Percentiles rank a stretch among this genome's conserved stretches.
phyloP scores from a whole-genome alignment of 139 green algal species.

The Chlorella sorokiniana region DNA sequence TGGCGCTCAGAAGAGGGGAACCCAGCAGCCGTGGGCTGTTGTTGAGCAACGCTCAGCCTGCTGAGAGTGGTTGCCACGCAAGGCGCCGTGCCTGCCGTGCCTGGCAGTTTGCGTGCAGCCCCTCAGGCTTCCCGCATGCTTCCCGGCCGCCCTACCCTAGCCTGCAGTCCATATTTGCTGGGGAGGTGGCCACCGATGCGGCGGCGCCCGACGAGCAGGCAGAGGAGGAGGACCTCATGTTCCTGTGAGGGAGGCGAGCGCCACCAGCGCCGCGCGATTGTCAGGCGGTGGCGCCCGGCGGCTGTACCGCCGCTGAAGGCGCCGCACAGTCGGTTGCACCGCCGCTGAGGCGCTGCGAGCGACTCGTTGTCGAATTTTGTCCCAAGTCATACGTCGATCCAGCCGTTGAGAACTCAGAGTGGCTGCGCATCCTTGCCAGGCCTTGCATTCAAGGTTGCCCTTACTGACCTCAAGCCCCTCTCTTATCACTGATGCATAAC shows the following conservation, averaged over 20 bases:
- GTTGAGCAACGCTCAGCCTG: neutral
- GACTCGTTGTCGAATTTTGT: too few relatives aligned
- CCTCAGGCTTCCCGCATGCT: neutral
- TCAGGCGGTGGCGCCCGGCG: too few relatives aligned
- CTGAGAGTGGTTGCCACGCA: too few relatives aligned
- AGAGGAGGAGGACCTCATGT: neutral
- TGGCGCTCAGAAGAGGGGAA: neutral
- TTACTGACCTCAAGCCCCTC: too few relatives aligned
- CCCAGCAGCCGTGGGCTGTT: neutral
- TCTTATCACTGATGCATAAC: too few relatives aligned
- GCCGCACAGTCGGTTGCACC: too few relatives aligned
- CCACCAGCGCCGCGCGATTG: neutral
- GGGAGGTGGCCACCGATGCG: neutral
- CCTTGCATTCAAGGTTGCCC: too few relatives aligned
- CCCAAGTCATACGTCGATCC: too few relatives aligned
- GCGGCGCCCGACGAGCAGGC: conserved; percentile 20
- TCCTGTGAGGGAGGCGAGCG: neutral
- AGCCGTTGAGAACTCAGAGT: too few relatives aligned
- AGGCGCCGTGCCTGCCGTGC: neutral
- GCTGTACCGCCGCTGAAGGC: too few relatives aligned
- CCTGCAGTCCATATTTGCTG: conserved; percentile 26
- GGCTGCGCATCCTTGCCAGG: too few relatives aligned
- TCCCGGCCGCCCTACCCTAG: neutral
- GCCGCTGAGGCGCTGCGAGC: too few relatives aligned
- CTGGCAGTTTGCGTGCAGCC: neutral